A percentile compares a stretch with the other conserved stretches of the same genome.
These are phyloP conservation scores for Tolypocladium tropicale DNA, from an alignment of 2,329 filamentous ascomycete genomes.

Conservation along the genomic window DNA sequence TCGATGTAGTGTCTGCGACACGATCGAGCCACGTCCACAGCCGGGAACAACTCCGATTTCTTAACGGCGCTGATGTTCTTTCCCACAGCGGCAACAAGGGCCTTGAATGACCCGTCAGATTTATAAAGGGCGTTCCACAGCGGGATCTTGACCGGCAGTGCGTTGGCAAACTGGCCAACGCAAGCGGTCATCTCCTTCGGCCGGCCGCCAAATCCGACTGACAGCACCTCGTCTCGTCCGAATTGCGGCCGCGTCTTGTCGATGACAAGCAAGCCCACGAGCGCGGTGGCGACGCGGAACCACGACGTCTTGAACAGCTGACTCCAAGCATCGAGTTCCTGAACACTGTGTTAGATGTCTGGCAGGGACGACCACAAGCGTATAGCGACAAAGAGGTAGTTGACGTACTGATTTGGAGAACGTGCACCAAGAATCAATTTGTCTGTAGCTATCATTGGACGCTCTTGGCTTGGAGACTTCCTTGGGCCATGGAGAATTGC, in stretches of 20 bases:
- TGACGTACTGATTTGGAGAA: conserved; percentile 1
- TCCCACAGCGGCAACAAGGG: conserved; percentile 4
- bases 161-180: conserved; percentile 8
- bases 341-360: background rate
- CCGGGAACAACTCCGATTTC: conserved; percentile 5
- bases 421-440: conserved; percentile 3
- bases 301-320: conserved; percentile 5
- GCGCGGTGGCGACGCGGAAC: conserved; percentile 5
- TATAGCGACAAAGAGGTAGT: background rate
- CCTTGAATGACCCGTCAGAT: conserved; percentile 1
- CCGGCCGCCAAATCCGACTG: conserved; percentile 4
- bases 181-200: conserved; percentile 4
- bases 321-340: conserved; percentile 6
- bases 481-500: background rate
- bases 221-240: conserved; percentile 5
- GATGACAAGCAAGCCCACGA: conserved; percentile 4
- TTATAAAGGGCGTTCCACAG: conserved; percentile 3
- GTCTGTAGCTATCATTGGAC: background rate
- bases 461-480: background rate
- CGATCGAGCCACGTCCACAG: conserved; percentile 2
- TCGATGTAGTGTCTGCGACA: conserved; percentile 2
- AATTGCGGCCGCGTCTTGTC: conserved; percentile 3
- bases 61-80: conserved; percentile 7
- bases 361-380: background rate
- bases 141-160: conserved; percentile 6